Conservation (phyloP, 495 filamentous ascomycete species). For the Penicillium psychrofluorescens region DNA sequence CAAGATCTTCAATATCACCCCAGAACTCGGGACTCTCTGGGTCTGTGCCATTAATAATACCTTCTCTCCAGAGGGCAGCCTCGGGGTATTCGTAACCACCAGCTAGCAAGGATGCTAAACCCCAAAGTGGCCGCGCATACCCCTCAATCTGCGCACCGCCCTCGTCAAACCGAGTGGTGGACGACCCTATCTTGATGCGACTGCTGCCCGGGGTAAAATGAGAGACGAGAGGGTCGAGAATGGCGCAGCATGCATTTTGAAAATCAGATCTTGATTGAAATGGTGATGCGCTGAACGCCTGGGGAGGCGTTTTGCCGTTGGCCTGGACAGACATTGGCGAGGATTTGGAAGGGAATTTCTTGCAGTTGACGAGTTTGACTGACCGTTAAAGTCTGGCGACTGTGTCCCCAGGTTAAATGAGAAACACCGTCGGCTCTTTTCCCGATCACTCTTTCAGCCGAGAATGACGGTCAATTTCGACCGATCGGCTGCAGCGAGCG, state of each 20-base stretch:
- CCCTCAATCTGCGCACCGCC: slow-evolving; percentile 73
- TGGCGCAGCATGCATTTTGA: slow-evolving; percentile 48
- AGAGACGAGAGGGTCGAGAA: slow-evolving; percentile 56
- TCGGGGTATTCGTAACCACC: slow-evolving; percentile 57
- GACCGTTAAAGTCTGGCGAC: too few relatives aligned
- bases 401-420: too few relatives aligned
- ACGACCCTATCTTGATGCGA: slow-evolving; percentile 54
- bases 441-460: too few relatives aligned
- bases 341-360: too few relatives aligned
- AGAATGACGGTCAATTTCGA: too few relatives aligned
- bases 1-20: slow-evolving; percentile 63
- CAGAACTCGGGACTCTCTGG: slow-evolving; percentile 61
- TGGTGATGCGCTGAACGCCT: slow-evolving; percentile 23
- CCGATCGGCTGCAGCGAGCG: too few relatives aligned
- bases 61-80: slow-evolving; percentile 57
- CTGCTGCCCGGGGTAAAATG: slow-evolving; percentile 55
- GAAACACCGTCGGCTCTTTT: too few relatives aligned
- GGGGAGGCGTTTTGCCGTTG: slow-evolving; percentile 20
- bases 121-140: slow-evolving; percentile 68
- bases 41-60: slow-evolving; percentile 61
- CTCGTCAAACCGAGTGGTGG: slow-evolving; percentile 64
- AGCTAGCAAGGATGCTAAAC: slow-evolving; percentile 58
- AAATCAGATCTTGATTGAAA: slow-evolving; percentile 42
- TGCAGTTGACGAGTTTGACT: too few relatives aligned
- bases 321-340: slow-evolving; percentile 22